Evolutionary conservation across 2,329 filamentous ascomycete genomes (phyloP), one percentile per base, ranked within the genome.

Genomic region (Atkinsonella texensis): DNA sequence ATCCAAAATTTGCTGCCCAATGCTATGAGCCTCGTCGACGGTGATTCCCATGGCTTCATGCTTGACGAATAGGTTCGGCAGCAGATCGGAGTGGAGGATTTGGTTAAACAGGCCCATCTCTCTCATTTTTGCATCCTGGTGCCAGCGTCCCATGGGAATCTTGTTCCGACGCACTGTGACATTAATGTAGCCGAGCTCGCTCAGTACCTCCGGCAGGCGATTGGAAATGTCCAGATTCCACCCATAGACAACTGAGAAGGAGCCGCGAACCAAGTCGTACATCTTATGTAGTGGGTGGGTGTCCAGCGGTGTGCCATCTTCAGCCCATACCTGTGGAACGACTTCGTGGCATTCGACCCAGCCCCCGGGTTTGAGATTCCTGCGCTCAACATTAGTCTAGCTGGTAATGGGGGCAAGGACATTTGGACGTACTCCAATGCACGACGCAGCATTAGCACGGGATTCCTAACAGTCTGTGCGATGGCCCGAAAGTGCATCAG

Each of bases 401-500:
- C 35, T 15, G 9, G 11, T 38, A 38, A 28, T 15, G 35, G 35
- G 33, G 33, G 11, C 15, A 28, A 28, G 28, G 35, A 7, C 35
- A 38, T 12, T 8, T 12, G 35, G 6, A 15, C 35, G 35, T 62
- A 70, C 68, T 66, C 63, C 53, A 73, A 77, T 12, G 72, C 70
- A 56, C 77, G 71, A 38, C 66, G 55, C 45, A 81, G 62, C 46
- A 83, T 63, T 20, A 64, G 65, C 3, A 67, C 66, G 62, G 77
- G 80, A 58, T 80, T 66, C 13, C 69, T 65, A 44, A 83, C 70
- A 32, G 72, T 74, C 20, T 71, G 72, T 6, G 71, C 67, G 60
- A 82, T 66, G 20, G 75, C 70, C 46, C 79, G 69, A 20, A 72
- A 62, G 58, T 81, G 77, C 44, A 83, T 74, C 52, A 75, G 72